Conservation (phyloP, 2,329 filamentous ascomycete genomes). For the Cercospora janseana region DNA sequence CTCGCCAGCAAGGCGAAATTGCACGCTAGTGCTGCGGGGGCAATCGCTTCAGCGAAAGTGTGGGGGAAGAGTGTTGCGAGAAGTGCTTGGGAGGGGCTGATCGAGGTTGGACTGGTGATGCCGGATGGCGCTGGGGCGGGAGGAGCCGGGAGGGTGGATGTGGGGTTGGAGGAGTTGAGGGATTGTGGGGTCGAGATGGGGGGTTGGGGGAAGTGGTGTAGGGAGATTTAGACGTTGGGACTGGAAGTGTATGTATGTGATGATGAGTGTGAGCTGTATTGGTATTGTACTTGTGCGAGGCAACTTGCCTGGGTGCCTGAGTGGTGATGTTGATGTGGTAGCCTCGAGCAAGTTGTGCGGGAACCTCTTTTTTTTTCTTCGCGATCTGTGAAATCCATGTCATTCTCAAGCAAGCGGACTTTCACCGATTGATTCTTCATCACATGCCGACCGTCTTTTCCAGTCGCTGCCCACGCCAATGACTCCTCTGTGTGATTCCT, state of each 20-base stretch:
- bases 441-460: too few species aligned
- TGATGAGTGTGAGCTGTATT: too few species aligned
- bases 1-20: slow-evolving; percentile 73
- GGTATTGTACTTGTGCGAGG: too few species aligned
- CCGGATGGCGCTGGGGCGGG: slow-evolving; percentile 30
- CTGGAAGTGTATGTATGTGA: neutral
- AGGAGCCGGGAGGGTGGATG: slow-evolving; percentile 65
- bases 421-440: too few species aligned
- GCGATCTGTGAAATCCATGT: too few species aligned
- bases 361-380: too few species aligned
- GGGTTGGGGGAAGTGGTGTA: slow-evolving; percentile 69
- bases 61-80: slow-evolving; percentile 74
- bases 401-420: too few species aligned
- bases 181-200: slow-evolving; percentile 49
- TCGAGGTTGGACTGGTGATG: slow-evolving; percentile 66
- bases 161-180: slow-evolving; percentile 75
- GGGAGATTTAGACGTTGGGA: slow-evolving; percentile 57
- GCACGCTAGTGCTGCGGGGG: slow-evolving; percentile 65
- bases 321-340: too few species aligned
- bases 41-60: slow-evolving; percentile 65
- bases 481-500: too few species aligned
- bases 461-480: too few species aligned
- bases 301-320: too few species aligned
- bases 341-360: too few species aligned
- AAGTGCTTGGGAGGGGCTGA: slow-evolving; percentile 72